phyloP scores from a whole-genome alignment of 2,329 filamentous ascomycete genomes.

The Botrytis elliptica region DNA sequence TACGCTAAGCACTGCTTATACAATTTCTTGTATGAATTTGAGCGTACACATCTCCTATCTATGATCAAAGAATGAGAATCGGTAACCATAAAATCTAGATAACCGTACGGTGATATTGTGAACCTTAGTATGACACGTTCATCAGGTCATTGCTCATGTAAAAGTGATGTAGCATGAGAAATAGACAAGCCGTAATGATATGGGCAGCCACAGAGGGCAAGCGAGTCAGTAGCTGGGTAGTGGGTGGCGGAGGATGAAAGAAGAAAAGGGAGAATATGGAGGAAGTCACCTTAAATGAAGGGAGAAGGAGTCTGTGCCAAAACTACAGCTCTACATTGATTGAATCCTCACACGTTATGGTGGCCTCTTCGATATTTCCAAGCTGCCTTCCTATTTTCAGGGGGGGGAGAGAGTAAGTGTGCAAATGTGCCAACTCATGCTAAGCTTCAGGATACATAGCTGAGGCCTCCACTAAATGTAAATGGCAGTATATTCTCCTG shows the following conservation, averaged over 20 bases:
- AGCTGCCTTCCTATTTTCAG: neutral
- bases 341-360: neutral
- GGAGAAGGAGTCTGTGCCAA: neutral
- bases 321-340: neutral
- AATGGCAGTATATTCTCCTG: neutral
- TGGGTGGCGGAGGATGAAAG: neutral
- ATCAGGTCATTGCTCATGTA: neutral
- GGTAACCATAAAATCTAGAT: neutral
- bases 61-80: neutral
- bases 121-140: neutral
- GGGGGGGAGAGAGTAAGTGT: neutral
- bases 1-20: neutral
- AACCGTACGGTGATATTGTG: neutral
- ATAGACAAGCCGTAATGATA: neutral
- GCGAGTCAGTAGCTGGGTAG: neutral
- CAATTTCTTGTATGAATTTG: neutral
- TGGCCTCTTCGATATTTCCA: neutral
- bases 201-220: neutral
- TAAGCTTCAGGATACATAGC: neutral
- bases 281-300: neutral
- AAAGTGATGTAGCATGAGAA: neutral
- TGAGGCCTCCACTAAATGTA: neutral
- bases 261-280: neutral
- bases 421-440: neutral
- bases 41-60: too few species aligned